These are phyloP conservation scores for Neopestalotiopsis clavispora DNA, from an alignment of 2,329 filamentous ascomycete species.

Conservation along the genomic window DNA sequence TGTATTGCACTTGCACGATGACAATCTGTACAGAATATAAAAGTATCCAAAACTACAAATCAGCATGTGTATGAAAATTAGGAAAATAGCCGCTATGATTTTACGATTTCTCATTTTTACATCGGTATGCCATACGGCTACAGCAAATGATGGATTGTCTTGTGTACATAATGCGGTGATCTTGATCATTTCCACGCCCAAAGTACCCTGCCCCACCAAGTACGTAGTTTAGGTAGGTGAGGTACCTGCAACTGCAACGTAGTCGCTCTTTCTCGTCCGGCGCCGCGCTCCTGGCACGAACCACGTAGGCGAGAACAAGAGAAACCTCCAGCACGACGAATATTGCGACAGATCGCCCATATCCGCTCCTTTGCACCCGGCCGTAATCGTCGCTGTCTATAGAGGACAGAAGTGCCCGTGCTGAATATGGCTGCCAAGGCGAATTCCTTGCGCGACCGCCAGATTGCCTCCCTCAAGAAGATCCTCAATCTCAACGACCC, in stretches of 20 bases:
- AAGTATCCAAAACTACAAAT: not conserved
- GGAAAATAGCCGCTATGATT: not conserved
- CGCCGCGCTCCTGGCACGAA: not conserved
- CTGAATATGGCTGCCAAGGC: constrained; percentile 31
- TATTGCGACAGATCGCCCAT: not conserved
- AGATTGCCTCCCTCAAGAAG: constrained; percentile 82
- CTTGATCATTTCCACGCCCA: not conserved
- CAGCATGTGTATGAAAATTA: not conserved
- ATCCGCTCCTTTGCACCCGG: not conserved
- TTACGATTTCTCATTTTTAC: not conserved
- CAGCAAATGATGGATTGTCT: not conserved
- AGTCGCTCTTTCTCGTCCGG: not conserved
- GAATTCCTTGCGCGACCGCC: constrained; percentile 36
- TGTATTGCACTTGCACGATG: not conserved
- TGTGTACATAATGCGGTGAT: not conserved
- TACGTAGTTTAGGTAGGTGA: not conserved
- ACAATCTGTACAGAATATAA: not conserved
- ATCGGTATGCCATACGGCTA: not conserved
- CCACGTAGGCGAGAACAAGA: constrained; percentile 1
- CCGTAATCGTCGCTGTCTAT: not conserved
- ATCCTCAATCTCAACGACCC: constrained; percentile 93
- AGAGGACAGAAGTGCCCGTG: not conserved
- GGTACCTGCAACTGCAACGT: not conserved
- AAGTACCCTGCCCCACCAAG: not conserved
- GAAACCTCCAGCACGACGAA: not conserved